Evolutionary conservation across 2,329 filamentous ascomycete species (phyloP).

Genomic region (Penicillium sp.): DNA sequence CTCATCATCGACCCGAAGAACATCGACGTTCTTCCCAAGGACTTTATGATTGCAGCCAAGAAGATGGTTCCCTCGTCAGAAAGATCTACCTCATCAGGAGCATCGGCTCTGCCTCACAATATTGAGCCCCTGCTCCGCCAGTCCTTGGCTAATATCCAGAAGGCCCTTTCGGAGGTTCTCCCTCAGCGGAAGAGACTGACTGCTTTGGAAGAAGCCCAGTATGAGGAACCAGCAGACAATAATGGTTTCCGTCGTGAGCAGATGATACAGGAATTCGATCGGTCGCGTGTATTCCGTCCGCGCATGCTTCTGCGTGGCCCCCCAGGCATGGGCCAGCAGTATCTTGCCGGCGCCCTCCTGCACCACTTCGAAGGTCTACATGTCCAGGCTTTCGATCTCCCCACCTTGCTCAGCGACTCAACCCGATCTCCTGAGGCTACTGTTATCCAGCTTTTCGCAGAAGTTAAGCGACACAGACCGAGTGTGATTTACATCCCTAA

Average conservation of each 20-base stretch:
- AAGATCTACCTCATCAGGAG: slow-evolving; percentile 80
- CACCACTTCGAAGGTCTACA: slow-evolving; percentile 92
- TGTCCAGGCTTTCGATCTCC: slow-evolving; percentile 90
- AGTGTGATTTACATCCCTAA: slow-evolving; percentile 94
- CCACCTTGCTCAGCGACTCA: slow-evolving; percentile 80
- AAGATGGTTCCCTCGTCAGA: slow-evolving; percentile 96
- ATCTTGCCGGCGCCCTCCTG: slow-evolving; percentile 79
- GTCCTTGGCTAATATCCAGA: slow-evolving; percentile 69
- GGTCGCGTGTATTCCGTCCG: slow-evolving; percentile 82
- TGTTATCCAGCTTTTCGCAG: slow-evolving; percentile 85
- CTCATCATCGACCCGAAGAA: slow-evolving; percentile 81
- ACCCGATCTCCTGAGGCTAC: slow-evolving; percentile 81
- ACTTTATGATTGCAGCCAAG: slow-evolving; percentile 96
- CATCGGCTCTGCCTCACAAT: slow-evolving; percentile 73
- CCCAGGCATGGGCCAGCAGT: slow-evolving; percentile 90
- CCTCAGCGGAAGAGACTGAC: slow-evolving; percentile 85
- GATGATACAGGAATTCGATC: slow-evolving; percentile 77
- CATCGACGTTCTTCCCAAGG: slow-evolving; percentile 85
- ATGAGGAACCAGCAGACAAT: slow-evolving; percentile 78
- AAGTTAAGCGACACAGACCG: slow-evolving; percentile 91
- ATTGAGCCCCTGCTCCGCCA: slow-evolving; percentile 79
- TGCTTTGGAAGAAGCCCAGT: slow-evolving; percentile 91
- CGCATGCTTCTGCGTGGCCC: slow-evolving; percentile 79
- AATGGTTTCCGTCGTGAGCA: slow-evolving; percentile 83
- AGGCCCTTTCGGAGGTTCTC: slow-evolving; percentile 71